Percentiles rank a stretch among this genome's conserved stretches.
Evolutionary conservation across 2,329 filamentous ascomycete species (phyloP).

Genomic region (Piedraia hortae): DNA sequence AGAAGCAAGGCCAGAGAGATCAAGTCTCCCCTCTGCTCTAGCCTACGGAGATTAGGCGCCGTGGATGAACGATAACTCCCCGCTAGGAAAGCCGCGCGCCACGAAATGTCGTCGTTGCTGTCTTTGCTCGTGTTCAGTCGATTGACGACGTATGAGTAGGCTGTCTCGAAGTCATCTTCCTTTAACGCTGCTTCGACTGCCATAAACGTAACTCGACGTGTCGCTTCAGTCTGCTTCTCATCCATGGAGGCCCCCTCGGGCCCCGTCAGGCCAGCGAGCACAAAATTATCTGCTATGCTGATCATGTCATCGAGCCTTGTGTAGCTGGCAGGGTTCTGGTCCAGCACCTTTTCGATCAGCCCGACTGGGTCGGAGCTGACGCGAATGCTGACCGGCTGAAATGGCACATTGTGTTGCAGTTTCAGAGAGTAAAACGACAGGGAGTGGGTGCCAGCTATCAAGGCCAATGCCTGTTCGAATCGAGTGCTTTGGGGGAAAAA

Average conservation of each 20-base stretch:
- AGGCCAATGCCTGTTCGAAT: constrained; percentile 29
- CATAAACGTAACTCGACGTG: constrained; percentile 48
- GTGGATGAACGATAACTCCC: constrained; percentile 35
- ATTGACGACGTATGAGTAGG: constrained; percentile 58
- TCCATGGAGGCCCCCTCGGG: not conserved
- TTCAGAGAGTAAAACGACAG: constrained; percentile 52
- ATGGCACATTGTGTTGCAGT: constrained; percentile 53
- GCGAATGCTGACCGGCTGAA: constrained; percentile 51
- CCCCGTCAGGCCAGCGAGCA: constrained; percentile 21
- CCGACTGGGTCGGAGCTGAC: constrained; percentile 48
- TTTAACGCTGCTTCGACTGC: constrained; percentile 49
- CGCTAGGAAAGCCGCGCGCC: constrained; percentile 53
- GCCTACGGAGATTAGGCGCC: constrained; percentile 34
- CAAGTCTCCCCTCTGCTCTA: constrained; percentile 61
- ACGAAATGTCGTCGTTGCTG: constrained; percentile 37
- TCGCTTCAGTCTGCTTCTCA: constrained; percentile 14
- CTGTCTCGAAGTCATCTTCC: constrained; percentile 63
- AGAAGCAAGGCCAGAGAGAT: constrained; percentile 48
- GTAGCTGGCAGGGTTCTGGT: constrained; percentile 49
- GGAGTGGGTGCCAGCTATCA: constrained; percentile 46
- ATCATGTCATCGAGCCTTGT: constrained; percentile 47
- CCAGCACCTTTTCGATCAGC: constrained; percentile 43
- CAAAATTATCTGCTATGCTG: constrained; percentile 38
- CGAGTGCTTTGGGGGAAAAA: constrained; percentile 26
- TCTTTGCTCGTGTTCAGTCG: constrained; percentile 21